A percentile compares a stretch with the other conserved stretches of the same genome.
Conservation (phyloP, 345 rosid genomes). For the Rhodomyrtus tomentosa region DNA sequence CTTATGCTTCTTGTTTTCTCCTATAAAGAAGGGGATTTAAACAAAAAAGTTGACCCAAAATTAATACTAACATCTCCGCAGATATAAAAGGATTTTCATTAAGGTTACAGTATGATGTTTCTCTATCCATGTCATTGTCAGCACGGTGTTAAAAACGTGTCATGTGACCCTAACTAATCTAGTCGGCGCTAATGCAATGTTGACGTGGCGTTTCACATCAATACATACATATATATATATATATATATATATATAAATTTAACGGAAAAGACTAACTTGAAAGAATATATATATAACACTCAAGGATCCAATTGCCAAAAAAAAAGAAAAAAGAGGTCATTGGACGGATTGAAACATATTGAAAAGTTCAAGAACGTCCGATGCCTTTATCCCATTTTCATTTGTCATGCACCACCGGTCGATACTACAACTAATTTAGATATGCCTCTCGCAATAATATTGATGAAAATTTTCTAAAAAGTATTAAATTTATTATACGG, state of each 20-base stretch:
- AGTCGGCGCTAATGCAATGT: background rate
- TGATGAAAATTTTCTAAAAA: background rate
- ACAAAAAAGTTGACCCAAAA: background rate
- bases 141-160: background rate
- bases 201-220: background rate
- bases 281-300: background rate
- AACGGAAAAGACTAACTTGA: background rate
- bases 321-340: rapidly evolving
- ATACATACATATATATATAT: no score
- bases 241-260: no score
- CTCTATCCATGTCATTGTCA: background rate
- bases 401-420: background rate
- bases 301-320: background rate
- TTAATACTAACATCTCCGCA: background rate
- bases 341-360: background rate
- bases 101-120: background rate
- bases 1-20: background rate
- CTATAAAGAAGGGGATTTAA: background rate
- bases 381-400: background rate
- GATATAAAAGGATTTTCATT: background rate
- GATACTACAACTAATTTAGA: background rate
- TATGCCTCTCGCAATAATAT: background rate
- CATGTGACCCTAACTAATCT: background rate
- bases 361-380: background rate
- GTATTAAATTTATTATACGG: rapidly evolving